These are phyloP conservation scores for Tricholoma saponaceum DNA, from an alignment of 768 basidiomycete genomes.

Conservation along the genomic window DNA sequence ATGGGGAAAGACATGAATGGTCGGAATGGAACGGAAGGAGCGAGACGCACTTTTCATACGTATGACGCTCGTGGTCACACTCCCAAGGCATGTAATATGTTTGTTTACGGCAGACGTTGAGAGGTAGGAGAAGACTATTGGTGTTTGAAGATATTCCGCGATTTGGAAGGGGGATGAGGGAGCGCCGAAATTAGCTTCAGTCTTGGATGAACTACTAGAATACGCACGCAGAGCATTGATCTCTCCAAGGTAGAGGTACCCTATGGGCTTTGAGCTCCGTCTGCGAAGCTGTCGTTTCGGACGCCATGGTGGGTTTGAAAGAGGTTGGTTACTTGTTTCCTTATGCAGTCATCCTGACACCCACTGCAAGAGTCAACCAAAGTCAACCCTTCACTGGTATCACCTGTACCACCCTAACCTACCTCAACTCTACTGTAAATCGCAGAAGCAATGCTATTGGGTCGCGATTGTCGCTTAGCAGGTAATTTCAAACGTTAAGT, in stretches of 20 bases:
- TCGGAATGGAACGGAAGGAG: neutral
- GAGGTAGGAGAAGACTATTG: conserved; percentile 74
- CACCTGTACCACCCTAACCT: too few species aligned
- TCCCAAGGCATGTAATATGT: conserved; percentile 86
- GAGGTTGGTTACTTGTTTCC: too few species aligned
- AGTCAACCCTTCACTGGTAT: too few species aligned
- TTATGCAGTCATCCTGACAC: too few species aligned
- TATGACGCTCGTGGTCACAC: conserved; percentile 83
- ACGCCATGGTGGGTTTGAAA: neutral
- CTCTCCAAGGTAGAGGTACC: neutral
- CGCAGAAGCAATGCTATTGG: too few species aligned
- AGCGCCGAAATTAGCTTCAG: neutral
- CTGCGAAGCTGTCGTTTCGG: neutral
- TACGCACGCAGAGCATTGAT: neutral
- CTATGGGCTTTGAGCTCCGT: neutral
- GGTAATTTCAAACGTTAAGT: too few species aligned
- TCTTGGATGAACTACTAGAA: neutral
- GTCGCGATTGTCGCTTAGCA: too few species aligned
- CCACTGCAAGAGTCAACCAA: too few species aligned
- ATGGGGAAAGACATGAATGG: too few species aligned
- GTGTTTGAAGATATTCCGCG: neutral
- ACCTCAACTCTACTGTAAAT: too few species aligned
- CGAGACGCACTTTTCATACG: conserved; percentile 75
- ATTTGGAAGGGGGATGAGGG: neutral
- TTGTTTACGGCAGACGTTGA: conserved; percentile 82